A percentile compares a stretch with the other conserved stretches of the same genome.
Evolutionary conservation across 345 rosid genomes (phyloP).

Genomic region (Eucalyptus paniculata): DNA sequence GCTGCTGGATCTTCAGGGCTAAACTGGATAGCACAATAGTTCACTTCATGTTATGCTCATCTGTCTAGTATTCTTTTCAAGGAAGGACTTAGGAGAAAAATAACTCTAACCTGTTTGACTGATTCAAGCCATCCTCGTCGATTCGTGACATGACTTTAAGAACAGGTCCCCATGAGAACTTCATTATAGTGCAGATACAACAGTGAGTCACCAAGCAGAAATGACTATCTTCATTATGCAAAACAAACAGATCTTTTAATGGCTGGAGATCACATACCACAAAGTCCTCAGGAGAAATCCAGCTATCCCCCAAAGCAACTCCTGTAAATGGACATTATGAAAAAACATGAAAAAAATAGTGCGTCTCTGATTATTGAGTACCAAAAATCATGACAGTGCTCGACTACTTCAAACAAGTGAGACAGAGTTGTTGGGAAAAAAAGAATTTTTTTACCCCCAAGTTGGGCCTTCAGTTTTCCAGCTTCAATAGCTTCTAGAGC

Average conservation of each 20-base stretch:
- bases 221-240: neutral
- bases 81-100: neutral
- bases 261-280: constrained; percentile 5
- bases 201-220: neutral
- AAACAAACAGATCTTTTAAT: neutral
- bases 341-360: neutral
- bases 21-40: neutral
- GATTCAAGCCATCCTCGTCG: constrained; percentile 7
- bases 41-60: neutral
- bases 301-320: constrained; percentile 35
- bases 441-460: constrained; percentile 12
- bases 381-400: neutral
- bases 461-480: constrained; percentile 20
- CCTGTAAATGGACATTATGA: neutral
- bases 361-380: neutral
- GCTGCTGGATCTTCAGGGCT: constrained; percentile 15
- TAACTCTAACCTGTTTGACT: constrained; percentile 11
- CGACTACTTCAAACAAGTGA: neutral
- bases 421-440: neutral
- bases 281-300: constrained; percentile 44
- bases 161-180: constrained; percentile 37
- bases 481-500: constrained; percentile 21
- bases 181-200: neutral
- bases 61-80: neutral
- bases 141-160: constrained; percentile 31